A percentile compares a stretch with the other conserved stretches of the same genome.
Conservation (phyloP, 257 asterid genomes). For the Solanum megistacrolobum region DNA sequence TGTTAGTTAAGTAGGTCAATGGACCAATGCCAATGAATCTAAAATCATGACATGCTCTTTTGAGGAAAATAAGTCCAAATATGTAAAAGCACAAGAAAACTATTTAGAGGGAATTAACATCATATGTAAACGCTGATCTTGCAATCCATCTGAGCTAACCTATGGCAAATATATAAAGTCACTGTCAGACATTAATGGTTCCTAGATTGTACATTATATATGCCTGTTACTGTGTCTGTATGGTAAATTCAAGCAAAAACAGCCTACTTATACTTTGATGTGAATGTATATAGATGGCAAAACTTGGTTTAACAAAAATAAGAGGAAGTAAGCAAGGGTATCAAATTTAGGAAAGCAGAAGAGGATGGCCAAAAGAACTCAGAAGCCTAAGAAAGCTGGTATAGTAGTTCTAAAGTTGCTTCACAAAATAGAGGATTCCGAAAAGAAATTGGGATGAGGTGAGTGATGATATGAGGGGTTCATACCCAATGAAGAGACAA, state of each 20-base stretch:
- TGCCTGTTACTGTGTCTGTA: neutral
- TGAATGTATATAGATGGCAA: neutral
- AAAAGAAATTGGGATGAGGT: neutral
- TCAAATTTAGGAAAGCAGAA: neutral
- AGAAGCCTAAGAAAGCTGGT: neutral
- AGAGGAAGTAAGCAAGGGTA: neutral
- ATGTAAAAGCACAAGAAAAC: neutral
- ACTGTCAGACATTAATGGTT: neutral
- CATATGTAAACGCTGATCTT: neutral
- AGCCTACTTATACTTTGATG: neutral
- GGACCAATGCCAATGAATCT: neutral
- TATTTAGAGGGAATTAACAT: neutral
- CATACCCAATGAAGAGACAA: neutral
- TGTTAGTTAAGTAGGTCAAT: neutral
- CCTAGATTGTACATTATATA: neutral
- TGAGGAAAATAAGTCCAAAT: neutral
- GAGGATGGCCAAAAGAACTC: neutral
- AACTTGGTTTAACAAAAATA: neutral
- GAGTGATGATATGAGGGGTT: neutral
- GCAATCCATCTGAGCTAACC: neutral
- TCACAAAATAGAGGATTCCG: neutral
- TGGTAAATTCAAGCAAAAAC: slow-evolving; percentile 1
- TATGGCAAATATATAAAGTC: neutral
- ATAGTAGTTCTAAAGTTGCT: neutral
- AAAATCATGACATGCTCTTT: neutral